Evolutionary conservation across 192 early-diverging fungal genomes (phyloP).

Genomic region (Coemansia sp.): DNA sequence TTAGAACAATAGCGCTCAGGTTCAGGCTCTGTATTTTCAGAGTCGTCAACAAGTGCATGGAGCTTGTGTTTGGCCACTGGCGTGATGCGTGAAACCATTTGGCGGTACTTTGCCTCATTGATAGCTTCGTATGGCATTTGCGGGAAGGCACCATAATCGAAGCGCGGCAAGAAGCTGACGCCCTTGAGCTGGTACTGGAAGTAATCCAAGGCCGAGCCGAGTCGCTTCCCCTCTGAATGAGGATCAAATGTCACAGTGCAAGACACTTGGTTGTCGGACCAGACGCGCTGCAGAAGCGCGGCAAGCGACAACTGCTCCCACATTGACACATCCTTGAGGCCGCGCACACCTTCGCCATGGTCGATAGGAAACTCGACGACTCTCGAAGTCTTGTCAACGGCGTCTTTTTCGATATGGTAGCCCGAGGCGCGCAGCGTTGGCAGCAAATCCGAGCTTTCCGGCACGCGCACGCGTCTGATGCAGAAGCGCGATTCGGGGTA

Average conservation of each 20-base stretch:
- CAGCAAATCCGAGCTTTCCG: constrained; percentile 6
- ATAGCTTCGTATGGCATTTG: constrained; percentile 60
- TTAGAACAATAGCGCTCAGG: constrained; percentile 18
- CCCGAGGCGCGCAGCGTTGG: too few species aligned
- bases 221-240: constrained; percentile 17
- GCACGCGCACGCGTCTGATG: constrained; percentile 53
- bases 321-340: constrained; percentile 43
- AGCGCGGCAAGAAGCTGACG: constrained; percentile 50
- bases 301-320: constrained; percentile 58
- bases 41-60: constrained; percentile 6
- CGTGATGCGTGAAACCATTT: constrained; percentile 22
- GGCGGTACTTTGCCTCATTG: constrained; percentile 27
- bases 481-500: constrained; percentile 58
- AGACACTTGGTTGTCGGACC: constrained; percentile 59
- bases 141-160: constrained; percentile 37
- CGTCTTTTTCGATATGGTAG: constrained; percentile 48
- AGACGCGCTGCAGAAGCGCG: constrained; percentile 51
- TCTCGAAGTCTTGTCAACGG: constrained; percentile 34
- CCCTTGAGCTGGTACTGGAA: constrained; percentile 60
- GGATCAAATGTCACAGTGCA: constrained; percentile 58
- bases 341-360: constrained; percentile 49
- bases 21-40: constrained; percentile 12
- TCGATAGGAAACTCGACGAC: constrained; percentile 58
- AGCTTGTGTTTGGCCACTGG: background rate
- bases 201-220: constrained; percentile 47